These are phyloP conservation scores for Xylaria sp. DNA, from an alignment of 2,329 filamentous ascomycete species.

Conservation along the genomic window DNA sequence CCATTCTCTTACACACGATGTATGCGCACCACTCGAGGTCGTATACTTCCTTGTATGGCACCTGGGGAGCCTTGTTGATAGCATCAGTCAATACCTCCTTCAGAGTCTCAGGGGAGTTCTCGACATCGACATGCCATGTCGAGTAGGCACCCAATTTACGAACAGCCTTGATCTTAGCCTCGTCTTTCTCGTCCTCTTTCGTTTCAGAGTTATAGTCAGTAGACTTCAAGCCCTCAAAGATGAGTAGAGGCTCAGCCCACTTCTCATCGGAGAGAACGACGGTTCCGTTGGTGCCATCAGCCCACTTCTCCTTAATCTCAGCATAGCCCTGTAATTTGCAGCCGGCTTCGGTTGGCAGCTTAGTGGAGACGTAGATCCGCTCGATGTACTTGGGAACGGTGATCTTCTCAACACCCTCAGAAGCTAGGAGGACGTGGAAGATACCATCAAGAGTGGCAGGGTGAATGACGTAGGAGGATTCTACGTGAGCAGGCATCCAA, in stretches of 20 bases:
- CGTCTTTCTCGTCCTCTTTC: conserved; percentile 39
- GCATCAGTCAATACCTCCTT: conserved; percentile 38
- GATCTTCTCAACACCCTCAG: conserved; percentile 43
- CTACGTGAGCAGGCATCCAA: conserved; percentile 42
- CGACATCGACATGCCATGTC: conserved; percentile 45
- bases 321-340: conserved; percentile 42
- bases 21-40: conserved; percentile 47
- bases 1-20: conserved; percentile 46
- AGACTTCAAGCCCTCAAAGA: conserved; percentile 46
- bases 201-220: conserved; percentile 42
- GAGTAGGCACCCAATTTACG: conserved; percentile 44
- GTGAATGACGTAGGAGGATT: conserved; percentile 43
- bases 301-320: conserved; percentile 45
- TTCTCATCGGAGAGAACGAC: conserved; percentile 46
- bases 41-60: conserved; percentile 41
- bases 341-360: conserved; percentile 41
- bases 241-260: conserved; percentile 45
- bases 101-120: conserved; percentile 42
- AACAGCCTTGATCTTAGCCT: conserved; percentile 41
- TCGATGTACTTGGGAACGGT: conserved; percentile 46
- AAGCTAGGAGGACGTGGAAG: conserved; percentile 45
- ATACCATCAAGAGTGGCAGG: conserved; percentile 44
- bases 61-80: conserved; percentile 39
- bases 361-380: conserved; percentile 44
- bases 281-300: conserved; percentile 46